Evolutionary conservation across 2,329 filamentous ascomycete genomes (phyloP), one percentile per base, ranked within the genome.

Genomic region (Atkinsonella hypoxylon): DNA sequence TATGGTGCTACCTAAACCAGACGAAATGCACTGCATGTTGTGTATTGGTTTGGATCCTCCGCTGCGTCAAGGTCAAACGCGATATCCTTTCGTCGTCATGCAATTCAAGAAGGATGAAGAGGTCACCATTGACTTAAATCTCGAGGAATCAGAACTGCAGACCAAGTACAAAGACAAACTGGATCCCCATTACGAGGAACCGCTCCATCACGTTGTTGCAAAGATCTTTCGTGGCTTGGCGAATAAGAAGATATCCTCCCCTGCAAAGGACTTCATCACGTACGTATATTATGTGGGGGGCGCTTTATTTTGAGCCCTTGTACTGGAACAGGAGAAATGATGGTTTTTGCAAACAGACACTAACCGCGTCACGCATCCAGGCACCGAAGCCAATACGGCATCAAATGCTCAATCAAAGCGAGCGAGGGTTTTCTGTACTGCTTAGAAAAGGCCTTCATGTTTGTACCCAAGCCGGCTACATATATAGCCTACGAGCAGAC

Each of bases 341-440:
- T 18, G 11, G n/a, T n/a, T n/a, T 15, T 18, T 18, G 15, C 20
- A 32, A 50, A 40, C 20, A 13, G 42, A 46, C 13, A 36, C 15
- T 50, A 41, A 44, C 40, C 47, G 20, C 38, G 18, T 11, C 5
- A 22, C 15, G 26, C 18, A 22, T 7, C 18, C 48, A 81, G 87
- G 58, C 93, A 97, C 70, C 89, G 95, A 65, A 82, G 86, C 61
- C 90, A 96, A 67, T 88, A 84, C 58, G 93, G 93, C 52, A 94
- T 98, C 70, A 98, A 98, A 72, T 98, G 93, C 70, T 95, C 90
- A n/a, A 96, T 98, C 80, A 98, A 98, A 72, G 94, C 94, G 49
- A 96, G 94, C 67, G 93, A 98, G 71, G 93, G 94, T 54, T 90
- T 95, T 64, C 75, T 98, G 47, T 98, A 95, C 78, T 96, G 90